Conservation (phyloP, 2,329 filamentous ascomycete species). For the Leptographium flavum region DNA sequence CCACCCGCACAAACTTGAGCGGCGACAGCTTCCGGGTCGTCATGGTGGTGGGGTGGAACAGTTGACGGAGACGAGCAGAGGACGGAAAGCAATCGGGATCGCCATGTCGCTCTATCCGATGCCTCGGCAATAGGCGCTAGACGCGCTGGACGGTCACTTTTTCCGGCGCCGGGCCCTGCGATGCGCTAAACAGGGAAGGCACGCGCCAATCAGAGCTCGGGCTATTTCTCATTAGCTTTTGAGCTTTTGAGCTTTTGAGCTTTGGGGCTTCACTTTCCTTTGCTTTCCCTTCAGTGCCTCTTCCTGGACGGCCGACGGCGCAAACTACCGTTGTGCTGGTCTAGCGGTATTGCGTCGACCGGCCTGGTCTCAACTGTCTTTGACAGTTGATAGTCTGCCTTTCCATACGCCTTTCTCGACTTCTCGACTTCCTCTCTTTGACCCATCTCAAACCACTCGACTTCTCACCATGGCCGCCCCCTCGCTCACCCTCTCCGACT, state of each 20-base stretch:
- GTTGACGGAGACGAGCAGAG: background rate
- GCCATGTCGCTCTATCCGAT: too few relatives aligned
- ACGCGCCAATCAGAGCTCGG: background rate
- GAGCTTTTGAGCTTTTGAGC: too few relatives aligned
- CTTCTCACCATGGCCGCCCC: slow-evolving; percentile 28
- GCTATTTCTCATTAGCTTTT: background rate
- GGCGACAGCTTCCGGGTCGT: slow-evolving; percentile 15
- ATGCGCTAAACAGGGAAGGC: background rate
- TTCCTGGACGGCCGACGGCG: too few relatives aligned
- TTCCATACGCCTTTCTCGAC: background rate
- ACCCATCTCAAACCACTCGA: background rate
- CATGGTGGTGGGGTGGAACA: slow-evolving; percentile 13
- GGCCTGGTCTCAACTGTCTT: too few relatives aligned
- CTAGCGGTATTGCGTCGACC: too few relatives aligned
- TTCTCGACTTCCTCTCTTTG: background rate
- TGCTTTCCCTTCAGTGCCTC: too few relatives aligned
- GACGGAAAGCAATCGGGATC: too few relatives aligned
- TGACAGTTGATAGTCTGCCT: background rate
- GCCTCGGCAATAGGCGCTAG: background rate
- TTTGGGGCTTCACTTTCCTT: too few relatives aligned
- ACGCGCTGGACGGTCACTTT: background rate
- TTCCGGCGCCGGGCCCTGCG: background rate
- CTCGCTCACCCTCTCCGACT: slow-evolving; percentile 60
- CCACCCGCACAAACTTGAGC: slow-evolving; percentile 19
- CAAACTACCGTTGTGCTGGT: too few relatives aligned